phyloP scores from a whole-genome alignment of 1,284 basidiomycete species.

The Takashimella tepidaria region DNA sequence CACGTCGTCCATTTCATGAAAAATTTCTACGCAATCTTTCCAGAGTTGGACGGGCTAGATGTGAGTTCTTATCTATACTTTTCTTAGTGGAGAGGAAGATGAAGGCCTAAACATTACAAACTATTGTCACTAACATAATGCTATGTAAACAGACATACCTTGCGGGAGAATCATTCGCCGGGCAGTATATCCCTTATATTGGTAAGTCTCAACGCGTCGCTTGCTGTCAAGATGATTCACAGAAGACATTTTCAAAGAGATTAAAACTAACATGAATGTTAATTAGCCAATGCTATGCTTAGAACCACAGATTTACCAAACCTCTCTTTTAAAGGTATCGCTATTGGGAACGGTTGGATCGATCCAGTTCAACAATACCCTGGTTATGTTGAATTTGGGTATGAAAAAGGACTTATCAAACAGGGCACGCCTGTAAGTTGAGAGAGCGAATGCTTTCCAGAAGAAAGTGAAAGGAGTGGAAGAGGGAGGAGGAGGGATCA shows the following conservation, averaged over 20 bases:
- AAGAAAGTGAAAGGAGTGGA: too few relatives aligned
- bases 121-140: too few relatives aligned
- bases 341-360: conserved; percentile 98
- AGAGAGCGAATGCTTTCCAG: not conserved
- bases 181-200: conserved; percentile 97
- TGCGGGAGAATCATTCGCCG: conserved; percentile 91
- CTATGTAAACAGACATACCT: conserved; percentile 70
- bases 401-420: conserved; percentile 72
- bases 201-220: conserved; percentile 58
- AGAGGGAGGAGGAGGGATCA: too few relatives aligned
- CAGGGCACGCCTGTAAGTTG: conserved; percentile 60
- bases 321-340: conserved; percentile 63
- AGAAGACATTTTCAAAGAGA: not conserved
- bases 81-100: too few relatives aligned
- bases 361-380: conserved; percentile 85
- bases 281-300: conserved; percentile 73
- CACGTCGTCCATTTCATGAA: conserved; percentile 79
- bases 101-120: too few relatives aligned
- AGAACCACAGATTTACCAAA: conserved; percentile 57
- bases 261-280: too few relatives aligned
- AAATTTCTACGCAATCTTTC: conserved; percentile 86
- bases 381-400: conserved; percentile 80
- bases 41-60: conserved; percentile 76
- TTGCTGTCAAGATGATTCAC: too few relatives aligned
- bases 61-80: too few relatives aligned